Evolutionary conservation across 2,329 filamentous ascomycete species (phyloP), one percentile per base, ranked within the genome.

Genomic region (Neospermospora avenae): DNA sequence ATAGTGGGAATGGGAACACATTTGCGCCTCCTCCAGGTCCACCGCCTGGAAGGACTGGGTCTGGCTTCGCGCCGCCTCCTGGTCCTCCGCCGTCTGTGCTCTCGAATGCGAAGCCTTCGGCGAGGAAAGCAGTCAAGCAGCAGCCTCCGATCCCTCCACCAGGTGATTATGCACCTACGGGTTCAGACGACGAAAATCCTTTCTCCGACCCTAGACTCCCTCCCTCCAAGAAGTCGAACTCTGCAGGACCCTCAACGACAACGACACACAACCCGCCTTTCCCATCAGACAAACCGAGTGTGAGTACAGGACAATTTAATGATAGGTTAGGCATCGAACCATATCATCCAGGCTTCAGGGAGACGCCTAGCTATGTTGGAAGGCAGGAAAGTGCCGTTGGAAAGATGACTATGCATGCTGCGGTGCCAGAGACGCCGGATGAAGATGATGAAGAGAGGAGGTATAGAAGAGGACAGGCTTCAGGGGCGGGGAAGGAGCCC

Each of bases 331-430:
- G 67, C 16, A 63, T 71, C 39, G 71, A 73, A 55, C 71, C 71
- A n/a, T 73, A 72, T 54, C 71, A 73, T 57, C 71, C 71, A 7
- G 71, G 70, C 4, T 73, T 73, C 31, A 61, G 62, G 41, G 64
- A 68, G 37, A 69, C 67, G 8, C 61, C 64, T 48, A 69, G 68
- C 46, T 69, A 68, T 58, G 51, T 63, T 7, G 67, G 61, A 10
- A 66, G 69, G 58, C 68, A 71, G 25, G 66, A 71, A 41, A 69
- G 67, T 55, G 57, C 63, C 3, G 52, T 61, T 7, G 63, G 56
- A 1, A 65, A 67, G 20, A 51, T 58, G 4, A 68, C 67, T 0
- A 71, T 72, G 70, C 64, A 68, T 67, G 68, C 67, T 41, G 69
- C 67, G 22, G 63, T 61, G 18, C 49, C 56, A 1, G 51, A 67